Conservation (phyloP, 2,329 filamentous ascomycete genomes). For the Aspergillus awamori region DNA sequence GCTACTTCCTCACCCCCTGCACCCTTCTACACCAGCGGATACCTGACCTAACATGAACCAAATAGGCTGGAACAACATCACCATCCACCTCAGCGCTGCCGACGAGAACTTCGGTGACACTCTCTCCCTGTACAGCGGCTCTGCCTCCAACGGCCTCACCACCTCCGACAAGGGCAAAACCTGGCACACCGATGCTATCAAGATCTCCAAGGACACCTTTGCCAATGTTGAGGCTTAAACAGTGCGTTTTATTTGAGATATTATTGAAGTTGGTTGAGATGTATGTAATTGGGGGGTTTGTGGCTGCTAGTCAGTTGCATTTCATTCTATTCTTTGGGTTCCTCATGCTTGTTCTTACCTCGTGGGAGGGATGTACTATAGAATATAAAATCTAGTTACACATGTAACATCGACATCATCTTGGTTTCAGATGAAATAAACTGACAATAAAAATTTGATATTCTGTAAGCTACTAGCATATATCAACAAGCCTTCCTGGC, state of each 20-base stretch:
- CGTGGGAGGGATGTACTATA: too few species aligned
- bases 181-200: conserved; percentile 17
- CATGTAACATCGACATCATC: too few species aligned
- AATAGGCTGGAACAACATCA: conserved; percentile 21
- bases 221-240: not conserved
- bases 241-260: not conserved
- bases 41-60: not conserved
- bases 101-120: conserved; percentile 18
- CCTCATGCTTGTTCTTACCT: too few species aligned
- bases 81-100: conserved; percentile 20
- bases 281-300: not conserved
- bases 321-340: too few species aligned
- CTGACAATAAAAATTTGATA: too few species aligned
- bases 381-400: too few species aligned
- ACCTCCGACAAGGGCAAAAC: conserved; percentile 21
- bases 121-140: conserved; percentile 19
- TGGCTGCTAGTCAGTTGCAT: not conserved
- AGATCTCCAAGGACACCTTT: conserved; percentile 9
- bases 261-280: not conserved
- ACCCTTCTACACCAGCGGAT: not conserved
- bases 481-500: too few species aligned
- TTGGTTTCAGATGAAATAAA: too few species aligned
- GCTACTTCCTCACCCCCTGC: too few species aligned
- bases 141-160: conserved; percentile 13
- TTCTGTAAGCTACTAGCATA: too few species aligned